These are phyloP conservation scores for Serendipita vermifera DNA, from an alignment of 768 basidiomycete species.

Conservation along the genomic window DNA sequence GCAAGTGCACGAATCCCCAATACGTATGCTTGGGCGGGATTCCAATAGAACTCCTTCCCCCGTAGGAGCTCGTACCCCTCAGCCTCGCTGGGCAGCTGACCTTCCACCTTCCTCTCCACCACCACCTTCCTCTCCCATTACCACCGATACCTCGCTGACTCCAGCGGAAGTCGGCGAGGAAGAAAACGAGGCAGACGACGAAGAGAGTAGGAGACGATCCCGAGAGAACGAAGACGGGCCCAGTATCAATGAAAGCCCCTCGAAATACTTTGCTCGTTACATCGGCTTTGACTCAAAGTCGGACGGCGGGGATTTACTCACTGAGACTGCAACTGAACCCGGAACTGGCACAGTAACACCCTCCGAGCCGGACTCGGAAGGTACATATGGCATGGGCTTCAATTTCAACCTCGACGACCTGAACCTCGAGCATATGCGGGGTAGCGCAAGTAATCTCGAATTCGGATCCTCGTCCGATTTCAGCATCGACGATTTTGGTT, in stretches of 20 bases:
- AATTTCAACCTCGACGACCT: neutral
- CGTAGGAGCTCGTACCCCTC: neutral
- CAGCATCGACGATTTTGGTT: neutral
- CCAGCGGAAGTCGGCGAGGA: constrained; percentile 1
- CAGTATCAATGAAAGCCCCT: neutral
- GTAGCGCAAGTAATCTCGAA: neutral
- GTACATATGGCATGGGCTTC: neutral
- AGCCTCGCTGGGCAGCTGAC: neutral
- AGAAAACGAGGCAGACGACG: neutral
- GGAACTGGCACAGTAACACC: neutral
- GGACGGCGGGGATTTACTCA: neutral
- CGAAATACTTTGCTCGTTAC: constrained; percentile 7
- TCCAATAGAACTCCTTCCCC: neutral
- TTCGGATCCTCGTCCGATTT: neutral
- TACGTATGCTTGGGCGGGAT: neutral
- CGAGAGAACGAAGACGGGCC: too few species aligned
- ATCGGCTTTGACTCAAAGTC: neutral
- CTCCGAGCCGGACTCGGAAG: constrained; percentile 2
- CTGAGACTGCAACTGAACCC: neutral
- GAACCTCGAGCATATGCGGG: too few species aligned
- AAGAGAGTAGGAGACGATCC: too few species aligned
- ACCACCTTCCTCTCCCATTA: neutral
- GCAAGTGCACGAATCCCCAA: neutral
- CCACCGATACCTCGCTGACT: neutral
- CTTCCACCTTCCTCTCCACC: constrained; percentile 8